These are phyloP conservation scores for Pyricularia pennisetigena DNA, from an alignment of 2,329 filamentous ascomycete species.

Conservation along the genomic window DNA sequence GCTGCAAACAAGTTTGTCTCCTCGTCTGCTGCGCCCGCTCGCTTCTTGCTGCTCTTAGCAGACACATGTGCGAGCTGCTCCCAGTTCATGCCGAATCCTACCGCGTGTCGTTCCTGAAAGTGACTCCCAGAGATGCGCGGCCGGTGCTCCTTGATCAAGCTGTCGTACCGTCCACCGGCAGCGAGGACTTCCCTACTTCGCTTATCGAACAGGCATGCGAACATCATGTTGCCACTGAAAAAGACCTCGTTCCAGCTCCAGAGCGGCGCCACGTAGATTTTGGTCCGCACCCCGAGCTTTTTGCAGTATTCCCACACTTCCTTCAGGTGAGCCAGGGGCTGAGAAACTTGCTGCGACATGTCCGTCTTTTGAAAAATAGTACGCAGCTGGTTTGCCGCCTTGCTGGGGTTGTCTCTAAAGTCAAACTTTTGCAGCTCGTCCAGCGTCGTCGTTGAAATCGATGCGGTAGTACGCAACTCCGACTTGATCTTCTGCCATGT, in stretches of 20 bases:
- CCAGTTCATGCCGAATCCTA: constrained; percentile 87
- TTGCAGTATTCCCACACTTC: constrained; percentile 70
- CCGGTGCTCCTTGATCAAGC: constrained; percentile 73
- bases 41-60: constrained; percentile 36
- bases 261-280: constrained; percentile 76
- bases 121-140: constrained; percentile 52
- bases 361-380: constrained; percentile 52
- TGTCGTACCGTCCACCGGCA: constrained; percentile 88
- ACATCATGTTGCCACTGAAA: constrained; percentile 75
- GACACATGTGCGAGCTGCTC: constrained; percentile 65
- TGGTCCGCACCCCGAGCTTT: constrained; percentile 63
- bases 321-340: constrained; percentile 70
- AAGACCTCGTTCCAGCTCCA: constrained; percentile 88
- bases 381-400: constrained; percentile 50
- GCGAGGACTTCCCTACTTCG: constrained; percentile 82
- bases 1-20: constrained; percentile 52
- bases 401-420: constrained; percentile 58
- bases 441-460: constrained; percentile 78
- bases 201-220: constrained; percentile 81
- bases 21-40: constrained; percentile 14
- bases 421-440: constrained; percentile 88
- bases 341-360: constrained; percentile 63
- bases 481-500: constrained; percentile 77
- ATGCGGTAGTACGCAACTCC: constrained; percentile 75
- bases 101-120: constrained; percentile 63